Percentiles rank a stretch among this genome's conserved stretches.
These are phyloP conservation scores for Citeromyces hawaiiensis DNA, from an alignment of 1,139 yeast species.

Conservation along the genomic window DNA sequence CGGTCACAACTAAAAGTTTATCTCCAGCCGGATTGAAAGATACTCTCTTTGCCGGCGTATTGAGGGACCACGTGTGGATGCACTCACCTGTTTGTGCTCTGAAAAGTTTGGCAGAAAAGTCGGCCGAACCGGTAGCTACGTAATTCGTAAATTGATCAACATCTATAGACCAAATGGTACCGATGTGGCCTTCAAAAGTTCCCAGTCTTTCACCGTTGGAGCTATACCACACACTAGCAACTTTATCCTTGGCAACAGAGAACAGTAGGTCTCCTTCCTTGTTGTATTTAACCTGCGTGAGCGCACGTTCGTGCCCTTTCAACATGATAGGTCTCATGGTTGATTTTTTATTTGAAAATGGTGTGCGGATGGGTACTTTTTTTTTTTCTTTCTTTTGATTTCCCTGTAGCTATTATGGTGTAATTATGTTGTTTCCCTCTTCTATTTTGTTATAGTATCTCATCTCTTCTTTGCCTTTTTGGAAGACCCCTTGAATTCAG, in stretches of 20 bases:
- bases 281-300: slow-evolving; percentile 87
- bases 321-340: slow-evolving; percentile 40
- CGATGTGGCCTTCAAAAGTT: slow-evolving; percentile 79
- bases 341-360: slow-evolving; percentile 3
- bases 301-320: slow-evolving; percentile 80
- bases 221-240: slow-evolving; percentile 88
- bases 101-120: slow-evolving; percentile 80
- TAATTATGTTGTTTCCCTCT: too few relatives aligned
- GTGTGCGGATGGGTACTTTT: too few relatives aligned
- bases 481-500: too few relatives aligned
- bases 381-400: too few relatives aligned
- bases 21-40: slow-evolving; percentile 70
- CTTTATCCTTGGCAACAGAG: slow-evolving; percentile 84
- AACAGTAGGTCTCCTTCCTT: slow-evolving; percentile 90
- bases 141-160: slow-evolving; percentile 56
- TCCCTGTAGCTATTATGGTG: too few relatives aligned
- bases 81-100: slow-evolving; percentile 66
- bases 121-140: slow-evolving; percentile 88
- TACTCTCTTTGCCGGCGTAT: slow-evolving; percentile 84
- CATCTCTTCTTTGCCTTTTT: too few relatives aligned
- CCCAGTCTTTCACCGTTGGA: slow-evolving; percentile 96
- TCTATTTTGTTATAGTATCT: too few relatives aligned
- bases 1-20: slow-evolving; percentile 66
- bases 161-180: slow-evolving; percentile 94
- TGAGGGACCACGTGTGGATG: slow-evolving; percentile 60